phyloP scores from a whole-genome alignment of 306 rosid species.

The Fragaria nilgerrensis region DNA sequence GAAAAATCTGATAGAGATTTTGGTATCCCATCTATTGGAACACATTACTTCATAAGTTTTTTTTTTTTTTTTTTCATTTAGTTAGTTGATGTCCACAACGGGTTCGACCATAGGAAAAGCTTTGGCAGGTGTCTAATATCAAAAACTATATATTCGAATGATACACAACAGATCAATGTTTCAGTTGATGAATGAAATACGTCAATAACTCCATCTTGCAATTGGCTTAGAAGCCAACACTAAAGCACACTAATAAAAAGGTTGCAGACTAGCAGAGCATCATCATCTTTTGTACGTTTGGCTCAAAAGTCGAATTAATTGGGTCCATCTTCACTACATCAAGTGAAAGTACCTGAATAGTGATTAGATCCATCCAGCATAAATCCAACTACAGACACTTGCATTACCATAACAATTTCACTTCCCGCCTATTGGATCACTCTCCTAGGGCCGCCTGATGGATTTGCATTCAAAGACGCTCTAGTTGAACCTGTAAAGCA shows the following conservation, averaged over 20 bases:
- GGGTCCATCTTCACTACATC: neutral
- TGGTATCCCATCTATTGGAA: neutral
- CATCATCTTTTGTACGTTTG: neutral
- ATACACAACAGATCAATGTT: neutral
- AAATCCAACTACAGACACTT: neutral
- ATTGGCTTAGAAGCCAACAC: neutral
- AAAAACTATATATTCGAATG: no score
- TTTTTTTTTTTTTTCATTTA: no score
- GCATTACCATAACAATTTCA: neutral
- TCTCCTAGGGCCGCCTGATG: conserved; percentile 1
- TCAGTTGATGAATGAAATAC: neutral
- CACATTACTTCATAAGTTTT: neutral
- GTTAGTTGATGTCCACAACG: no score
- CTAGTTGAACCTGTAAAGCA: conserved; percentile 10
- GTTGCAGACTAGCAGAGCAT: neutral
- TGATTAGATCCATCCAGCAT: neutral
- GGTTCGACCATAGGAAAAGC: no score
- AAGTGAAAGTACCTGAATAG: neutral
- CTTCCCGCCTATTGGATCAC: neutral
- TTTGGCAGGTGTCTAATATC: no score
- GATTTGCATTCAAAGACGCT: neutral
- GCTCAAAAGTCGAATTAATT: neutral
- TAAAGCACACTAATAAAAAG: neutral
- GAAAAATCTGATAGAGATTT: no score
- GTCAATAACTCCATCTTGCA: neutral